Percentiles rank a stretch among this genome's conserved stretches.
Evolutionary conservation across 225 moss, liverwort and hornwort species (phyloP).

Genomic region (Sphagnum contortum): DNA sequence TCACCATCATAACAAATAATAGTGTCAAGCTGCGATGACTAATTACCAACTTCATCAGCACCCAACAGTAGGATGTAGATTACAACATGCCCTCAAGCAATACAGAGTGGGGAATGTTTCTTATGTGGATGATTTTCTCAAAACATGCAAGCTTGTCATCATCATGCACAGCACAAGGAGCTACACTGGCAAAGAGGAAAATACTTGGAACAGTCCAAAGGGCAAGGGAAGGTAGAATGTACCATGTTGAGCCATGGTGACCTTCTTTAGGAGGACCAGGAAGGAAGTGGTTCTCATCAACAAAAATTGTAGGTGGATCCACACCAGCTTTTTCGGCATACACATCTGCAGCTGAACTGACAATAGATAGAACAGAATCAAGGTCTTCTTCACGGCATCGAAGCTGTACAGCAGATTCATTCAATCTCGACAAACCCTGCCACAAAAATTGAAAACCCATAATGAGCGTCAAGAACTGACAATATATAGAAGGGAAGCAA

Average conservation of each 20-base stretch:
- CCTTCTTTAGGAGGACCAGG: slow-evolving; percentile 54
- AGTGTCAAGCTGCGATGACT: too few species aligned
- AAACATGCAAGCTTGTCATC: too few species aligned
- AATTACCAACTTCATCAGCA: too few species aligned
- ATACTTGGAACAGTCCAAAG: not conserved
- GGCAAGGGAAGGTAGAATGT: not conserved
- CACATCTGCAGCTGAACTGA: slow-evolving; percentile 41
- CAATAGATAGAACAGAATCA: slow-evolving; percentile 37
- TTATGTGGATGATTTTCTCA: too few species aligned
- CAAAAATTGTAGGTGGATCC: slow-evolving; percentile 38
- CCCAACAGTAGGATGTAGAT: too few species aligned
- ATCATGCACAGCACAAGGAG: not conserved
- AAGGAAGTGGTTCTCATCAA: slow-evolving; percentile 60
- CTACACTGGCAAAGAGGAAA: too few species aligned
- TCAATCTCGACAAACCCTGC: slow-evolving; percentile 59
- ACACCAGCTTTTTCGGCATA: slow-evolving; percentile 39
- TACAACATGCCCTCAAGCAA: not conserved
- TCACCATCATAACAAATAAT: too few species aligned
- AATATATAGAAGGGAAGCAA: too few species aligned
- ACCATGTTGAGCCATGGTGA: slow-evolving; percentile 62
- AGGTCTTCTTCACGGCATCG: slow-evolving; percentile 68
- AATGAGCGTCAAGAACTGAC: too few species aligned
- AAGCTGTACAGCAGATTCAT: slow-evolving; percentile 55
- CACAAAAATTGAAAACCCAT: not conserved
- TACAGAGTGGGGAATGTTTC: not conserved